Base-by-base conservation (phyloP, 441 rosid genomes). In the Pelargonium fulgidum region DNA sequence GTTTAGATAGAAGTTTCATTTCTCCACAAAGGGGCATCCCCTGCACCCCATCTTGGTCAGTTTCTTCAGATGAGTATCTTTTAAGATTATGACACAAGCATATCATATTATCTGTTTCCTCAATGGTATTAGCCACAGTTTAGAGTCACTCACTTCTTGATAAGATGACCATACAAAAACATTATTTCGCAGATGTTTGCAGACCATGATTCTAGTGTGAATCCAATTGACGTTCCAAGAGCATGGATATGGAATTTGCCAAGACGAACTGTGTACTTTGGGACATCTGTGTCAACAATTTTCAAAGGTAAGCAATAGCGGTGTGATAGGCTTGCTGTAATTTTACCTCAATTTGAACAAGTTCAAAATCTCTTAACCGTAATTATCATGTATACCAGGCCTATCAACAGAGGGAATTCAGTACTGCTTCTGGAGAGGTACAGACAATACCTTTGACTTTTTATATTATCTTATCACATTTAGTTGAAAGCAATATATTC, bases 401-500 rank as follows among this genome's bases (percentile, higher is more conserved):
- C 85, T 95, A 66, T 69, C 96, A 12, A 90, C 93, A 0, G 95
- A 86, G 77, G 88, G 80, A 74, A 89, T 90, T 67, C 97, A 88
- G 62, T 75, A 66, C 82, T 92, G 95, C 86, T 95, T 92, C 70
- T 90, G 99, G 98, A 89, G 76, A 92, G 98, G 99, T 92, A 85
- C 39, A 76, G n/a, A 72, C 69, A 36, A 52, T 64, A 63, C 67
- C 68, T 68, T 70, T 52, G 68, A 42, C 45, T 66, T 13, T 39
- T 45, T 19, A 36, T 63, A 22, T 54, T 59, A 77, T 33, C 66
- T 42, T 29, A 71, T 64, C 64, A 66, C 20, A 64, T 69, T 45
- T 24, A 2, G 7, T 41, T 54, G 48, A 22, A 67, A 33, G 19
- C 44, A 48, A 2, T n/a, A 26, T 26, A 45, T 59, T 39, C 42